Evolutionary conservation across 2,329 filamentous ascomycete species (phyloP), one percentile per base, ranked within the genome.

Genomic region (Clathrospora elynae): DNA sequence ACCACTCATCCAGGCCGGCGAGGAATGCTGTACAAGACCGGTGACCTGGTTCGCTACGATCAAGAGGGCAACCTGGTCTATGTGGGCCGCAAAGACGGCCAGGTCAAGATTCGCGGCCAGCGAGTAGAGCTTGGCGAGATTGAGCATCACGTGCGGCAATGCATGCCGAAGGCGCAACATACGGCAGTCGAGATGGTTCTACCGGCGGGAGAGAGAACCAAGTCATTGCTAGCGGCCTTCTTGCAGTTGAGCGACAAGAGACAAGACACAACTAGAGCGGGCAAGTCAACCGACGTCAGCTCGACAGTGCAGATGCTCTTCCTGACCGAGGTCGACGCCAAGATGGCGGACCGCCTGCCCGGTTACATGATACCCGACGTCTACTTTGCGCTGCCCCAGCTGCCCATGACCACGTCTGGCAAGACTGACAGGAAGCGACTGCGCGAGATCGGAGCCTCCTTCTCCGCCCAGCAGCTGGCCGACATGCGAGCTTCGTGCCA

Each of bases 321-420:
- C 25, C 5, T 4, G 6, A 5, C 6, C 4, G 14, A 17, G 5
- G 12, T 14, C 5, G 13, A 29, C 10, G 4, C 5, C 10, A 9
- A 30, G 5, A 5, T 35, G 2, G 12, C 6, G 6, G 4, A 10
- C 5, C 6, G 5, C 2, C 19, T 68, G 4, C 64, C 65, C 3
- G 28, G 19, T 9, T 71, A 72, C 52, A 72, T 73, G 70, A 57
- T 73, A 1, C 71, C 76, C 0, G 65, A 66, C 0, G 68, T 70
- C 8, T 77, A 73, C 38, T 71, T 78, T 5, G 69, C 73, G 0
- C 51, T 78, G 22, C 70, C 64, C 22, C 46, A 65, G 6, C 58
- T 79, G 14, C 77, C 77, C 0, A 55, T 71, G 1, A 55, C 75
- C 4, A 59, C 71, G 2, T 78, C 76, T 4, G 71, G 73, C 1